Evolutionary conservation across 352 stramenopile genomes (phyloP).

Genomic region (Globisporangium emineosum): DNA sequence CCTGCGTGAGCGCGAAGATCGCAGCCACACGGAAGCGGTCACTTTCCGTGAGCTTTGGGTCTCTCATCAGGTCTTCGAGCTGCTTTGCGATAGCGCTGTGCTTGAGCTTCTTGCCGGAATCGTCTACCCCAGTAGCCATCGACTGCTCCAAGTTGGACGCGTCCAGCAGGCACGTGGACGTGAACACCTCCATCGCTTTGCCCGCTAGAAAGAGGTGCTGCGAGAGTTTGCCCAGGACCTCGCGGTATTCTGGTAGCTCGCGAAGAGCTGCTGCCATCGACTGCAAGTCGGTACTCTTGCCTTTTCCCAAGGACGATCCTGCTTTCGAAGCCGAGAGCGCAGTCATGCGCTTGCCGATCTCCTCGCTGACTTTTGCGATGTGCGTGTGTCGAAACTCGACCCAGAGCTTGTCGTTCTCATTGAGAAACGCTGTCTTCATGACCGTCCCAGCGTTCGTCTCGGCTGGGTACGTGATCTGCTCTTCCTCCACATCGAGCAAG

Average conservation of each 20-base stretch:
- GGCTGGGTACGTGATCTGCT: conserved; percentile 91
- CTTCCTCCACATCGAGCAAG: conserved; percentile 92
- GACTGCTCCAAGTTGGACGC: conserved; percentile 94
- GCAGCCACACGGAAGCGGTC: conserved; percentile 90
- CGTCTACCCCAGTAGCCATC: conserved; percentile 92
- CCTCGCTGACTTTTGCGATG: conserved; percentile 89
- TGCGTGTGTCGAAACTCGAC: conserved; percentile 95
- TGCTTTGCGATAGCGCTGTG: conserved; percentile 77
- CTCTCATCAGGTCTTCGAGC: conserved; percentile 86
- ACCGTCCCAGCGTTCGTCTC: conserved; percentile 78
- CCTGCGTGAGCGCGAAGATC: conserved; percentile 93
- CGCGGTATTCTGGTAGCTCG: conserved; percentile 92
- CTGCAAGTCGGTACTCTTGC: conserved; percentile 84
- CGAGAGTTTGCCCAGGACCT: conserved; percentile 93
- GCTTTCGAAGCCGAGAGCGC: conserved; percentile 77
- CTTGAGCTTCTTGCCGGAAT: conserved; percentile 91
- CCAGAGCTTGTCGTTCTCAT: conserved; percentile 97
- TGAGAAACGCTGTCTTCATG: conserved; percentile 92
- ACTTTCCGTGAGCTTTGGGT: conserved; percentile 69
- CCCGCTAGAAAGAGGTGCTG: conserved; percentile 94
- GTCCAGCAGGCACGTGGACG: conserved; percentile 82
- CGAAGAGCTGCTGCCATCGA: conserved; percentile 90
- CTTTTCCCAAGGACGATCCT: conserved; percentile 71
- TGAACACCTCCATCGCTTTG: conserved; percentile 94
- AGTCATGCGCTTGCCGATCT: conserved; percentile 77